These are phyloP conservation scores for Euphorbia celastroides DNA, from an alignment of 441 rosid genomes.

Conservation along the genomic window DNA sequence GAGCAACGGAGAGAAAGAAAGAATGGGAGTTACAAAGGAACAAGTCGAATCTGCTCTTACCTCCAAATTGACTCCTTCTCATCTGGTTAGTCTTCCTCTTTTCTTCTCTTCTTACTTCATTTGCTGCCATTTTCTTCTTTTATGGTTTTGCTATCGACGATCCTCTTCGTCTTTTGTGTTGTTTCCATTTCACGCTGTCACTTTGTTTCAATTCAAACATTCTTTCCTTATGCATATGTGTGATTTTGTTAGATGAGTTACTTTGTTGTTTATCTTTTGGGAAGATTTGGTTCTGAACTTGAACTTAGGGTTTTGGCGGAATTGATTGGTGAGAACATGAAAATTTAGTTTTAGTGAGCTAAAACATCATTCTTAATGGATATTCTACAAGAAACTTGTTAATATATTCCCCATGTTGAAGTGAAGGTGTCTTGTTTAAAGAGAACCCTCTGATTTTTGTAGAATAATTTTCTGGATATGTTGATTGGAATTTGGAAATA, in stretches of 20 bases:
- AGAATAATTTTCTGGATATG: too few species aligned
- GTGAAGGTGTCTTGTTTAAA: neutral
- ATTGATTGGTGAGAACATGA: too few species aligned
- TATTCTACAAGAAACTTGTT: too few species aligned
- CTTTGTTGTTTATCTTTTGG: neutral
- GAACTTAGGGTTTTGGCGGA: neutral
- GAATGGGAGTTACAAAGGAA: conserved; percentile 80
- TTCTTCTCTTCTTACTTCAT: neutral
- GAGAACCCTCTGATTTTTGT: too few species aligned
- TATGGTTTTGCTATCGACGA: neutral
- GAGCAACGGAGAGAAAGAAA: conserved; percentile 14
- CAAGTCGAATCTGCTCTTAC: conserved; percentile 67
- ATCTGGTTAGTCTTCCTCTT: conserved; percentile 42
- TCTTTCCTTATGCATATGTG: neutral
- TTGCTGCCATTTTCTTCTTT: neutral
- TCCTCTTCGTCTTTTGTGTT: neutral
- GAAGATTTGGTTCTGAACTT: neutral
- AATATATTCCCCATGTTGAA: too few species aligned
- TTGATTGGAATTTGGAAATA: too few species aligned
- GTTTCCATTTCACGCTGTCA: neutral
- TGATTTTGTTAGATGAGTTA: neutral
- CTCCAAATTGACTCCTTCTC: conserved; percentile 63
- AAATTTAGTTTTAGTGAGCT: neutral
- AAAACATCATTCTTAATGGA: neutral
- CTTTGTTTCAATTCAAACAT: neutral